Conservation (phyloP, 768 basidiomycete species). For the Pluteus cervinus region DNA sequence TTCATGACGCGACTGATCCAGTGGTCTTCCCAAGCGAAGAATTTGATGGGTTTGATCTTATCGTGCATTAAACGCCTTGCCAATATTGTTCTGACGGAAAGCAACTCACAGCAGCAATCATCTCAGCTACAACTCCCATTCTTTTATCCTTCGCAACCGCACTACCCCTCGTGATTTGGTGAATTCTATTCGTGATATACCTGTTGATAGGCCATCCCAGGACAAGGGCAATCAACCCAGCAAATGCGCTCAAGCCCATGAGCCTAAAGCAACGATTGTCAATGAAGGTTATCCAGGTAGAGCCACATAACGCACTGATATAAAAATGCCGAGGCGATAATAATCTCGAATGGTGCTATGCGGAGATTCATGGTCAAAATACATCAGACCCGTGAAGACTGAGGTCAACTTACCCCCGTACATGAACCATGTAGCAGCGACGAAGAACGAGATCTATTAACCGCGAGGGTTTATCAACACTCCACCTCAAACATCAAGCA, state of each 20-base stretch:
- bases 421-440: conserved; percentile 54
- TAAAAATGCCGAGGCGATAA: conserved; percentile 65
- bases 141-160: conserved; percentile 63
- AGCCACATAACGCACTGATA: conserved; percentile 51
- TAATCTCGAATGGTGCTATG: conserved; percentile 67
- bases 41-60: conserved; percentile 74
- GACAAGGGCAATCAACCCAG: conserved; percentile 64
- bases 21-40: conserved; percentile 74
- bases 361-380: conserved; percentile 1
- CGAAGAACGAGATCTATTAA: conserved; percentile 40
- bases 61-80: conserved; percentile 1
- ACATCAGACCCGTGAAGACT: conserved; percentile 12
- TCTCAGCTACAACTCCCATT: conserved; percentile 72
- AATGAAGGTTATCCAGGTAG: no score
- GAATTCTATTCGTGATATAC: conserved; percentile 50
- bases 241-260: conserved; percentile 64
- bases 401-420: conserved; percentile 46
- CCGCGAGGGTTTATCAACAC: background rate
- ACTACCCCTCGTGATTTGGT: conserved; percentile 54
- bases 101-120: conserved; percentile 54
- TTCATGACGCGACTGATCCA: conserved; percentile 66
- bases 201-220: conserved; percentile 70
- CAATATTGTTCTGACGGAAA: background rate
- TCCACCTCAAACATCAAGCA: conserved; percentile 7
- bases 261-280: conserved; percentile 29